A percentile compares a stretch with the other conserved stretches of the same genome.
phyloP scores from a whole-genome alignment of 306 rosid species.

The Fragaria vesca region DNA sequence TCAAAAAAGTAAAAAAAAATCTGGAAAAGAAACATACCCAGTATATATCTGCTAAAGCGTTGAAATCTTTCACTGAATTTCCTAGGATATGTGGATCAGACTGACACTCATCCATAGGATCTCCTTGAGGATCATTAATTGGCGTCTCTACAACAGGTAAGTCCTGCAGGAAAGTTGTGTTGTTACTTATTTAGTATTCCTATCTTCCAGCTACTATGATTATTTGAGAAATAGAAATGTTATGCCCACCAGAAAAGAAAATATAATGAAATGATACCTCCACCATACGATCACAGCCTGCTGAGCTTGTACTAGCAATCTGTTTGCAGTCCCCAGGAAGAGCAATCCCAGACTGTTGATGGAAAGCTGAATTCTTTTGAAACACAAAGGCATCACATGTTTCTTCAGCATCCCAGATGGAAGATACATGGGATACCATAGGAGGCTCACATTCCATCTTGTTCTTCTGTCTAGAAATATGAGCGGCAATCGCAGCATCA shows the following conservation, averaged over 20 bases:
- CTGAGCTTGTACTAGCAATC: conserved; percentile 38
- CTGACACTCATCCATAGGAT: conserved; percentile 47
- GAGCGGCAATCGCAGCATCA: conserved; percentile 99
- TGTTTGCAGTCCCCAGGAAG: conserved; percentile 39
- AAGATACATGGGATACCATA: conserved; percentile 58
- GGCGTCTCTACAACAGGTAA: conserved; percentile 47
- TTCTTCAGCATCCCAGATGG: conserved; percentile 98
- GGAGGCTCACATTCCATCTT: conserved; percentile 56
- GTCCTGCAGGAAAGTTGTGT: conserved; percentile 40
- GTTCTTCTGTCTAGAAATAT: conserved; percentile 70
- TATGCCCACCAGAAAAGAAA: not conserved
- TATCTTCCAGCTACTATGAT: not conserved
- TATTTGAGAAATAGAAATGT: not conserved
- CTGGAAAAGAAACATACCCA: conserved; percentile 60
- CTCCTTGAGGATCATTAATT: conserved; percentile 47
- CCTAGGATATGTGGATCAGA: conserved; percentile 50
- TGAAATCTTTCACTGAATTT: conserved; percentile 52
- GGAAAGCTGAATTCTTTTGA: conserved; percentile 43
- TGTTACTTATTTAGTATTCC: conserved; percentile 19
- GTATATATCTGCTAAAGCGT: conserved; percentile 55
- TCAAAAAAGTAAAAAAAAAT: conserved; percentile 14
- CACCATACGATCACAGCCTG: conserved; percentile 39
- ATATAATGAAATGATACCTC: conserved; percentile 48
- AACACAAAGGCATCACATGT: conserved; percentile 90
- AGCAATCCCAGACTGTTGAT: conserved; percentile 34